These are phyloP conservation scores for Pneumocystis sp. DNA, from an alignment of 1,139 yeast species.

Conservation along the genomic window DNA sequence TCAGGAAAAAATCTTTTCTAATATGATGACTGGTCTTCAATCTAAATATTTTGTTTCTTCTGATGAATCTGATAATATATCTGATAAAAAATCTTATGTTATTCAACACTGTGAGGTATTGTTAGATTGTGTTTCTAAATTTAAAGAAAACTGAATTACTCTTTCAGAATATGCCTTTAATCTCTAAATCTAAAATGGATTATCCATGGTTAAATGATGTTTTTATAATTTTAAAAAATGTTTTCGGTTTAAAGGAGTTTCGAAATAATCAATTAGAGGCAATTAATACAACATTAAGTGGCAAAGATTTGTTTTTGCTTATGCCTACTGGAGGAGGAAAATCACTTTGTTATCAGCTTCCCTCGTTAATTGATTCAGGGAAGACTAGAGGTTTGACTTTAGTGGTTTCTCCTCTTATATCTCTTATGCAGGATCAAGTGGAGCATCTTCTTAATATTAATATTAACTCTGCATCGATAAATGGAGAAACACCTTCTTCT, in stretches of 20 bases:
- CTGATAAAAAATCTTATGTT: neutral
- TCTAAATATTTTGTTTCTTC: neutral
- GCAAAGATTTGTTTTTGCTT: slow-evolving; percentile 79
- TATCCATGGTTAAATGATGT: slow-evolving; percentile 58
- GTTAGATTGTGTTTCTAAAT: neutral
- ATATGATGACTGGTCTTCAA: neutral
- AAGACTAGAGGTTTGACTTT: slow-evolving; percentile 69
- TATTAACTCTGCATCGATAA: slow-evolving; percentile 77
- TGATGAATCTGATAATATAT: neutral
- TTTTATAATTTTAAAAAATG: slow-evolving; percentile 36
- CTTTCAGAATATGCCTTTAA: neutral
- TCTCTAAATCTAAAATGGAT: slow-evolving; percentile 8
- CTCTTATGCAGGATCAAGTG: slow-evolving; percentile 96
- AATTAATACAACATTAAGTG: slow-evolving; percentile 60
- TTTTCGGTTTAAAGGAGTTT: slow-evolving; percentile 53
- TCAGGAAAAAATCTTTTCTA: neutral
- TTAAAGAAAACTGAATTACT: slow-evolving; percentile 2
- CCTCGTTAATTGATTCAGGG: slow-evolving; percentile 70
- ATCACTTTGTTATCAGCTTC: slow-evolving; percentile 87
- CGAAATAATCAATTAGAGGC: slow-evolving; percentile 82
- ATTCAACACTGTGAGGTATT: neutral
- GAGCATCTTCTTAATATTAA: slow-evolving; percentile 53
- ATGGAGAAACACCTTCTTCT: slow-evolving; percentile 50
- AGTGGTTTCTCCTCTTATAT: slow-evolving; percentile 86
- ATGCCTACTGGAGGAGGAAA: slow-evolving; percentile 99